Percentiles rank a stretch among this genome's conserved stretches.
Evolutionary conservation across 2,329 filamentous ascomycete species (phyloP).

Genomic region (Rasamsonia emersonii): DNA sequence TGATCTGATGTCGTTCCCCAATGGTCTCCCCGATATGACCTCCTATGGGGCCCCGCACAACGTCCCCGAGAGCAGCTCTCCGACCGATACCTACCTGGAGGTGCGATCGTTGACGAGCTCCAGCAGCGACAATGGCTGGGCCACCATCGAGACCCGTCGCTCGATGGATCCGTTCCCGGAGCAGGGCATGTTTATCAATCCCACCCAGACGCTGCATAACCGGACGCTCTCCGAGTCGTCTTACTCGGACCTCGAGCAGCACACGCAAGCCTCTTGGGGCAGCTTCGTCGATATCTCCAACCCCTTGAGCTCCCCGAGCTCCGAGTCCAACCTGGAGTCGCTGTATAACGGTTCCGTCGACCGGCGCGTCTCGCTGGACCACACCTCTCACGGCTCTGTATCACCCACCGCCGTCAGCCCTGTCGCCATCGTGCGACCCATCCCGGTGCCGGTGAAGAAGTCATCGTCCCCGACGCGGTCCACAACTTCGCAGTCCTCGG

Average conservation of each 20-base stretch:
- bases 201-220: constrained; percentile 79
- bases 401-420: constrained; percentile 53
- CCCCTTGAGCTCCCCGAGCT: constrained; percentile 74
- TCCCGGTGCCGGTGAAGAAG: constrained; percentile 44
- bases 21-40: constrained; percentile 42
- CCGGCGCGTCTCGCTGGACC: constrained; percentile 32
- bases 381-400: constrained; percentile 34
- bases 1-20: constrained; percentile 52
- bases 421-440: constrained; percentile 56
- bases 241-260: constrained; percentile 58
- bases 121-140: constrained; percentile 81
- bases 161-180: constrained; percentile 60
- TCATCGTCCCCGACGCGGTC: constrained; percentile 48
- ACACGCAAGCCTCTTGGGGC: constrained; percentile 57
- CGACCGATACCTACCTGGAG: constrained; percentile 73
- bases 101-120: constrained; percentile 73
- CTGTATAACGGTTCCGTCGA: constrained; percentile 33
- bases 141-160: constrained; percentile 65
- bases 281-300: constrained; percentile 79
- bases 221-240: constrained; percentile 81
- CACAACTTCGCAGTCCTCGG: constrained; percentile 56
- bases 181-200: constrained; percentile 73
- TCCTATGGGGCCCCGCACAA: constrained; percentile 29
- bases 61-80: constrained; percentile 51
- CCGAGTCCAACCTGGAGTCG: constrained; percentile 62